These are phyloP conservation scores for Podila epigama DNA, from an alignment of 192 early-diverging fungal species.

Conservation along the genomic window DNA sequence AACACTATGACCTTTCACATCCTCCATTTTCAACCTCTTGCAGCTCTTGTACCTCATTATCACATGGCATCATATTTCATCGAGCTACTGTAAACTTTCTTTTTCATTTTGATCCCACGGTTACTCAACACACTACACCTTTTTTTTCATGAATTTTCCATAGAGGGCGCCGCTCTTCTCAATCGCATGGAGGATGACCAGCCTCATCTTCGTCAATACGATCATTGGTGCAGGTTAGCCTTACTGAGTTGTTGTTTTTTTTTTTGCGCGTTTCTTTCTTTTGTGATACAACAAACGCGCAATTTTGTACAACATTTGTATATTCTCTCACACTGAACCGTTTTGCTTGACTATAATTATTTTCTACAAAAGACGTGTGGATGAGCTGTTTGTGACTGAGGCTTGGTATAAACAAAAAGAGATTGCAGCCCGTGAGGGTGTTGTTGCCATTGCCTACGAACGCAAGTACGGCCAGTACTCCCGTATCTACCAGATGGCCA, in stretches of 20 bases:
- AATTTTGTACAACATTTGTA: too few species aligned
- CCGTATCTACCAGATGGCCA: constrained; percentile 72
- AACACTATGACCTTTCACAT: too few species aligned
- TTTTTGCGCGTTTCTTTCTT: background rate
- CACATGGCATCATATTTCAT: background rate
- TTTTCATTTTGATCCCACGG: background rate
- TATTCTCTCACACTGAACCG: too few species aligned
- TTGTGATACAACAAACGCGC: background rate
- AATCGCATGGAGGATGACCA: constrained; percentile 66
- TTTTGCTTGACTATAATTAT: too few species aligned
- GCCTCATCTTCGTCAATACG: constrained; percentile 73
- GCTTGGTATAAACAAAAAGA: constrained; percentile 70
- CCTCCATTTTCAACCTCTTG: too few species aligned
- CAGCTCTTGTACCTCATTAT: too few species aligned
- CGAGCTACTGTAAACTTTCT: background rate
- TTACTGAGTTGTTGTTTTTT: background rate
- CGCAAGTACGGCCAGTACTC: constrained; percentile 56
- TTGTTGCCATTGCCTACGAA: constrained; percentile 73
- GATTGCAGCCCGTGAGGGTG: constrained; percentile 68
- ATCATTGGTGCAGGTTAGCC: constrained; percentile 64
- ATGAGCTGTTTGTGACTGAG: constrained; percentile 62
- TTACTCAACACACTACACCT: background rate
- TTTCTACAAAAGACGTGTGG: constrained; percentile 56
- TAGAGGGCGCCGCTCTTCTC: constrained; percentile 57
- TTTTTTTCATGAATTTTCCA: background rate